Evolutionary conservation across 2,329 filamentous ascomycete genomes (phyloP), one percentile per base, ranked within the genome.

Genomic region (Epichloe sylvatica): DNA sequence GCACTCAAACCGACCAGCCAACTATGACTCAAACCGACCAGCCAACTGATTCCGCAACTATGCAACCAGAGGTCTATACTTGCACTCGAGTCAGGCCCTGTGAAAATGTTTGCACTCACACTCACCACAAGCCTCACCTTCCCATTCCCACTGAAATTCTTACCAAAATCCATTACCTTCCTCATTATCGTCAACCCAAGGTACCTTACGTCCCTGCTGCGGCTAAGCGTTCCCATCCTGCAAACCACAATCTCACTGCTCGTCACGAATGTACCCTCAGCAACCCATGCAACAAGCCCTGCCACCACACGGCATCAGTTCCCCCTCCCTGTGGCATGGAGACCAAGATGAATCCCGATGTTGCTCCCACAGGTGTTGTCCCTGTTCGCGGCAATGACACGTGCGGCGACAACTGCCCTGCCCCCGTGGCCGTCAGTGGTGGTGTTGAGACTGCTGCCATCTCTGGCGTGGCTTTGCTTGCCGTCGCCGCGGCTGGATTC

Each of bases 401-500:
- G n/a, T 21, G 33, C 43, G n/a, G 8, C 21, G 30, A 35, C 19
- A 5, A 15, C 39, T 44, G 33, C 23, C 41, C 37, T 13, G 38
- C 40, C 5, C 23, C 23, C 15, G 41, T 43, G 15, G 11, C 38
- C 41, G 25, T 49, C 33, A 49, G 38, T 41, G 49, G 23, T 6
- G 51, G 30, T n/a, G 17, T 45, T 9, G 39, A 46, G 19, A 43
- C 15, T 17, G 19, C 23, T 25, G 47, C 44, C 35, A 36, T 33
- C 33, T 41, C 50, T 4, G 46, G 17, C 37, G 13, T 50, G 37
- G 49, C 46, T 45, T 12, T 54, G 15, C 19, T 47, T 25, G 45
- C 49, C 42, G 44, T 45, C 38, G 46, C 41, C 19, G 25, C 49
- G n/a, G 53, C 46, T 34, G 50, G 37, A 4, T 38, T 46, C 36